Conservation (phyloP, 2,329 filamentous ascomycete species). For the Achaetomium macrosporum region DNA sequence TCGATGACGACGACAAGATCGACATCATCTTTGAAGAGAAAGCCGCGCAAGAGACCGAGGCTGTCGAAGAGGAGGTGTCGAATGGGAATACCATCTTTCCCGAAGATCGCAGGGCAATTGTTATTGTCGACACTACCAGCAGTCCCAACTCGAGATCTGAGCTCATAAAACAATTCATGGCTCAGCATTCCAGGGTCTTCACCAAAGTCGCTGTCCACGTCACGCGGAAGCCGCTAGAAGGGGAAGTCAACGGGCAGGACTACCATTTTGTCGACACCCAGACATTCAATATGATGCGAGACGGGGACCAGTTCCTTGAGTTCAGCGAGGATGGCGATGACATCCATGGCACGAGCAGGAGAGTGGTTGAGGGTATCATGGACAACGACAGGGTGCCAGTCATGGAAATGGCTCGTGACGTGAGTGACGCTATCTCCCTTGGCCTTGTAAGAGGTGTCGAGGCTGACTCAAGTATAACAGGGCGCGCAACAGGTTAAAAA, state of each 20-base stretch:
- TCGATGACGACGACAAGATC: slow-evolving; percentile 74
- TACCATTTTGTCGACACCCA: slow-evolving; percentile 53
- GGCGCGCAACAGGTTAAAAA: slow-evolving; percentile 53
- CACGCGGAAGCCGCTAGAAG: slow-evolving; percentile 43
- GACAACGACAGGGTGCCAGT: slow-evolving; percentile 55
- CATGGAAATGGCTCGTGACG: slow-evolving; percentile 48
- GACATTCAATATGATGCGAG: slow-evolving; percentile 52
- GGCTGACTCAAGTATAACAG: slow-evolving; percentile 29
- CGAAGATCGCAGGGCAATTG: slow-evolving; percentile 49
- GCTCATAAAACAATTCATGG: slow-evolving; percentile 57
- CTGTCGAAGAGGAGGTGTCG: slow-evolving; percentile 22
- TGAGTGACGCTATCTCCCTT: slow-evolving; percentile 30
- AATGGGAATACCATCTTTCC: slow-evolving; percentile 33
- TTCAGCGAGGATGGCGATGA: slow-evolving; percentile 44
- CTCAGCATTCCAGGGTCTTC: slow-evolving; percentile 60
- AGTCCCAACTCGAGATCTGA: slow-evolving; percentile 49
- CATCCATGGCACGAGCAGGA: slow-evolving; percentile 52
- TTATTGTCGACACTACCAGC: slow-evolving; percentile 60
- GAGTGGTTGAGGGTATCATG: slow-evolving; percentile 45
- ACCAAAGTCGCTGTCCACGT: slow-evolving; percentile 52
- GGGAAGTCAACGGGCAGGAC: slow-evolving; percentile 46
- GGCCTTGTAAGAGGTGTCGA: neutral
- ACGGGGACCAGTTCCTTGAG: slow-evolving; percentile 55
- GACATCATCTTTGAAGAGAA: slow-evolving; percentile 47
- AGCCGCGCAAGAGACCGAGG: slow-evolving; percentile 32